phyloP scores from a whole-genome alignment of 768 basidiomycete genomes.

The Mycena leptocephala region DNA sequence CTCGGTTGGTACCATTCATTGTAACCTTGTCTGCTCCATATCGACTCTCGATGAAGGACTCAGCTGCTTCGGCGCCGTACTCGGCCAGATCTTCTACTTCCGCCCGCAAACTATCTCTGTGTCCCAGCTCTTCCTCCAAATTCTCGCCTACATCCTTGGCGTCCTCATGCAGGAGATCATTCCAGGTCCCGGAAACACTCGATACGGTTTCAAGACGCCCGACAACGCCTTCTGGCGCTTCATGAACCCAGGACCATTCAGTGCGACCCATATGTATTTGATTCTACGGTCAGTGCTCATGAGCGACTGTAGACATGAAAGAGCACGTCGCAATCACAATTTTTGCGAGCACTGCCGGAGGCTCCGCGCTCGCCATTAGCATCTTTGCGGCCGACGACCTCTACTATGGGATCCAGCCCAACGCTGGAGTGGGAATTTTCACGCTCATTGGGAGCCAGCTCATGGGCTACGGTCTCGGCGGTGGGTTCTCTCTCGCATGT shows the following conservation, averaged over 20 bases:
- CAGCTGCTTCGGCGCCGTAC: conserved; percentile 70
- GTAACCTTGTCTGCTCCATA: not conserved
- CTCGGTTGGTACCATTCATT: conserved; percentile 36
- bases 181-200: conserved; percentile 52
- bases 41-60: conserved; percentile 50
- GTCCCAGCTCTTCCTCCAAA: conserved; percentile 66
- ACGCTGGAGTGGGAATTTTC: conserved; percentile 60
- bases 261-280: conserved; percentile 42
- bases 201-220: conserved; percentile 45
- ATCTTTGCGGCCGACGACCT: conserved; percentile 72
- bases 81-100: conserved; percentile 69
- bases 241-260: conserved; percentile 77
- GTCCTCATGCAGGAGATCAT: conserved; percentile 58
- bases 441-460: conserved; percentile 58
- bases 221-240: conserved; percentile 66
- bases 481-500: conserved; percentile 60
- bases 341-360: conserved; percentile 72
- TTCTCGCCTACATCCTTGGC: conserved; percentile 69
- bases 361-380: conserved; percentile 71
- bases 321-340: conserved; percentile 78
- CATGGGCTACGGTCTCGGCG: conserved; percentile 59
- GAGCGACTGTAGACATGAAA: conserved; percentile 59
- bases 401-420: conserved; percentile 63
- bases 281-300: conserved; percentile 41
- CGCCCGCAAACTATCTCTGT: conserved; percentile 67